Conservation (phyloP, 768 basidiomycete species). For the Naganishia vaughanmartiniae region DNA sequence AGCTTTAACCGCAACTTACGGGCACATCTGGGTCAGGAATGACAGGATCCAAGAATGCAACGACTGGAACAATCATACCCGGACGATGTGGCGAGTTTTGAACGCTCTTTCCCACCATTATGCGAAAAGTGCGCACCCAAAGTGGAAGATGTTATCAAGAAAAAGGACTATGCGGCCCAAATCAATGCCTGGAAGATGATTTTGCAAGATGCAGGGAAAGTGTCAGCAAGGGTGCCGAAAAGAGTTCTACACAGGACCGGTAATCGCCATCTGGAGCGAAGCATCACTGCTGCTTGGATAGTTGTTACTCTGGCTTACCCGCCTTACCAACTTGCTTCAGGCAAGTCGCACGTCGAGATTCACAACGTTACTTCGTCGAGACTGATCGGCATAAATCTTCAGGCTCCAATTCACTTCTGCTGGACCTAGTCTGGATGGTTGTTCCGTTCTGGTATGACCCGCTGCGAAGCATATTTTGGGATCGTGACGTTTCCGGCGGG, state of each 20-base stretch:
- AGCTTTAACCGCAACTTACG: neutral
- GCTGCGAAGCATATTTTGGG: neutral
- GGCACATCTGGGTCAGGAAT: neutral
- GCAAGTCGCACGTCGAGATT: neutral
- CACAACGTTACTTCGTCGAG: neutral
- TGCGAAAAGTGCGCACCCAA: constrained; percentile 15
- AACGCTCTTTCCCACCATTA: constrained; percentile 13
- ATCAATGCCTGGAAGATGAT: constrained; percentile 20
- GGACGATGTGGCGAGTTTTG: constrained; percentile 3
- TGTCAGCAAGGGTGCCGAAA: neutral
- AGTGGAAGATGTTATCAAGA: constrained; percentile 20
- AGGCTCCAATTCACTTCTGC: neutral
- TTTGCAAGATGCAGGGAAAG: neutral
- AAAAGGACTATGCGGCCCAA: constrained; percentile 23
- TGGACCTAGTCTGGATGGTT: neutral
- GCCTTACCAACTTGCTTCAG: neutral
- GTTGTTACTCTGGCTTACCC: neutral
- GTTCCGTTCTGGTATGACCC: neutral
- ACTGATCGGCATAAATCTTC: neutral
- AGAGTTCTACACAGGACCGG: neutral
- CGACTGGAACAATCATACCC: constrained; percentile 13
- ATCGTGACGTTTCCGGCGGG: neutral
- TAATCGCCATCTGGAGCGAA: no score
- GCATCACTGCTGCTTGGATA: neutral
- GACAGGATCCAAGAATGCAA: constrained; percentile 22